Base-by-base conservation (phyloP, 306 rosid species). In the Alnus glutinosa region DNA sequence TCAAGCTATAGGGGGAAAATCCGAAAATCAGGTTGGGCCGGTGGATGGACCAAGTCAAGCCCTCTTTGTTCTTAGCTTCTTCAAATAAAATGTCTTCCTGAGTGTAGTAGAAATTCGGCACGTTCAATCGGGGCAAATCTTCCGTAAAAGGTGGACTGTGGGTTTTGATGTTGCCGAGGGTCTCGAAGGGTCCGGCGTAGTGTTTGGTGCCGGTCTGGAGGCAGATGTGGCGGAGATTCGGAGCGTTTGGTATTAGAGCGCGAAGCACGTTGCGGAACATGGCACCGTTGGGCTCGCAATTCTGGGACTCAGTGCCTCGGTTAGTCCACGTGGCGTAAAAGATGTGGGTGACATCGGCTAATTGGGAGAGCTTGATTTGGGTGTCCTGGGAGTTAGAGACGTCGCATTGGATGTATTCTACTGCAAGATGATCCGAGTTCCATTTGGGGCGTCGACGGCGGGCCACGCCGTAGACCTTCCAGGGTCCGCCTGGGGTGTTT, bases 401-500 rank as follows among this genome's bases (percentile, higher is more conserved):
- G 32, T 92, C 95, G 83, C 93, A 92, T 77, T 87, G 95, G 72
- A 90, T 79, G 61, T 87, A 90, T 23, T 92, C 87, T 63, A 90
- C 36, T 0, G 89, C 51, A 48, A 0, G 92, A 77, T 87, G 89
- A 2, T 90, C 89, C 59, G 78, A 85, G 83, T 86, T 90, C 93
- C 97, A 92, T 18, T 50, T 23, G 5, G 95, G 95, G 0, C 90
- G 86, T 8, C 90, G 88, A 1, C 92, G 85, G 18, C 95, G 92
- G 0, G 93, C 94, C 3, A 90, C 92, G 58, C 92, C 92, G 72
- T 92, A 92, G 77, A 90, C 92, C 30, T 92, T 90, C 97, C 97
- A 90, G 36, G 90, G 90, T 0, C 91, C 97, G 3, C 91, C 91
- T 11, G 94, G 97, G 2, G 97, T 88, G 75, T 90, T 92, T n/a